Evolutionary conservation across 495 filamentous ascomycete species (phyloP).

Genomic region (Delitschia confertaspora): DNA sequence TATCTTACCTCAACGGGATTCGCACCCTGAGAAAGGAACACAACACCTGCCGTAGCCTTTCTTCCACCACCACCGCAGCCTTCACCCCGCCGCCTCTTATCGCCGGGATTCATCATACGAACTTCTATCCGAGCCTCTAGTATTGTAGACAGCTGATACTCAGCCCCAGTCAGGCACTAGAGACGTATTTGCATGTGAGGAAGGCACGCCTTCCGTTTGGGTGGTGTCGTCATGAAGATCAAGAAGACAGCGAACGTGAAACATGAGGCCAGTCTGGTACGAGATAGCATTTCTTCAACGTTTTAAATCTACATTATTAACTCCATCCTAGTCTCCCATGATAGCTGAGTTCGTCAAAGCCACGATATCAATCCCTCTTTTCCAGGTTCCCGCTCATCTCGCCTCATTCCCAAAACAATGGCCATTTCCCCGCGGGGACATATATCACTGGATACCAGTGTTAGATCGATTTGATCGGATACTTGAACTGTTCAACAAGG

Average conservation of each 20-base stretch:
- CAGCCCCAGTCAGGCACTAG: too few relatives aligned
- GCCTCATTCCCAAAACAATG: conserved; percentile 74
- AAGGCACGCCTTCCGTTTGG: conserved; percentile 21
- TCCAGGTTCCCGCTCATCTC: conserved; percentile 67
- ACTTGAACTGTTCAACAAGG: conserved; percentile 68
- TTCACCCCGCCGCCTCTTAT: too few relatives aligned
- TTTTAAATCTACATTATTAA: conserved; percentile 19
- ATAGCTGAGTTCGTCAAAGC: conserved; percentile 66
- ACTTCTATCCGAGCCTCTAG: too few relatives aligned
- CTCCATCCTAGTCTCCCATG: conserved; percentile 65
- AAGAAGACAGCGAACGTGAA: conserved; percentile 87
- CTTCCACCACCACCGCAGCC: neutral
- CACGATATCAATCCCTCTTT: conserved; percentile 59
- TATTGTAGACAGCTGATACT: too few relatives aligned
- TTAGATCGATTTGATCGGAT: conserved; percentile 90
- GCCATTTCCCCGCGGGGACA: conserved; percentile 93
- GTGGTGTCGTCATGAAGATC: conserved; percentile 64
- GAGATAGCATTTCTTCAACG: conserved; percentile 29
- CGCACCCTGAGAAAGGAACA: neutral
- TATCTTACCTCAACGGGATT: neutral
- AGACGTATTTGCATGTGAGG: conserved; percentile 20
- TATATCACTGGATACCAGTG: conserved; percentile 96
- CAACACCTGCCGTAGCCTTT: too few relatives aligned
- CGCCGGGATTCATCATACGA: too few relatives aligned
- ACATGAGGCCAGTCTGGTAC: conserved; percentile 89